Evolutionary conservation across 306 rosid species (phyloP).

Genomic region (Lotus japonicus): DNA sequence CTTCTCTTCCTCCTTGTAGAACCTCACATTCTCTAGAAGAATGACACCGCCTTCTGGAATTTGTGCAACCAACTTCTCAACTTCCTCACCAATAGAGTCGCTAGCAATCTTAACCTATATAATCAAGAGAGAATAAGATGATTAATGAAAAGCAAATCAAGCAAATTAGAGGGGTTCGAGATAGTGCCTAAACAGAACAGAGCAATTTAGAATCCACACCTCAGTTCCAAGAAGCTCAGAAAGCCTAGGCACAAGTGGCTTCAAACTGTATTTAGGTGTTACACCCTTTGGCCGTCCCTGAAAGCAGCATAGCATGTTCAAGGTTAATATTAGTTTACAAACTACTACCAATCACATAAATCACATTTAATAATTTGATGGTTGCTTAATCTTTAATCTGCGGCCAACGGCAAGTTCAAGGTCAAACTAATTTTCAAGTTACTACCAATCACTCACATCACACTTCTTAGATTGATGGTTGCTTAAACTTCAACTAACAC

Average conservation of each 20-base stretch:
- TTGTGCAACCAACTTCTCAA: conserved; percentile 67
- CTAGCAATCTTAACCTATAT: conserved; percentile 69
- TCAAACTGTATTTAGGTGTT: conserved; percentile 88
- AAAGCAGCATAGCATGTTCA: conserved; percentile 22
- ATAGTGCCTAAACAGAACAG: neutral
- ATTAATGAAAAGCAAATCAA: neutral
- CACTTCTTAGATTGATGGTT: neutral
- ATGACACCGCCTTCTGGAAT: conserved; percentile 83
- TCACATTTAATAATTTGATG: neutral
- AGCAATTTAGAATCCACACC: conserved; percentile 29
- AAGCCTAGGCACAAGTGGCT: conserved; percentile 83
- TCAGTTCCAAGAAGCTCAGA: conserved; percentile 76
- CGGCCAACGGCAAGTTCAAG: neutral
- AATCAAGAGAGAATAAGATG: neutral
- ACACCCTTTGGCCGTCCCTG: conserved; percentile 99
- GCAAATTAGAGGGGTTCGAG: neutral
- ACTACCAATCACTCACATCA: neutral
- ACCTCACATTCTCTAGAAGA: conserved; percentile 93
- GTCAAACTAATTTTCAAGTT: neutral
- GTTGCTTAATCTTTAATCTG: neutral
- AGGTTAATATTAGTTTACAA: neutral
- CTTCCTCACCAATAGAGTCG: conserved; percentile 80
- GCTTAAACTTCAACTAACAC: neutral
- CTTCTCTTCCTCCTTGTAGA: conserved; percentile 96
- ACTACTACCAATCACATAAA: neutral